phyloP scores from a whole-genome alignment of 768 basidiomycete species.

The Ephemerocybe angulata region DNA sequence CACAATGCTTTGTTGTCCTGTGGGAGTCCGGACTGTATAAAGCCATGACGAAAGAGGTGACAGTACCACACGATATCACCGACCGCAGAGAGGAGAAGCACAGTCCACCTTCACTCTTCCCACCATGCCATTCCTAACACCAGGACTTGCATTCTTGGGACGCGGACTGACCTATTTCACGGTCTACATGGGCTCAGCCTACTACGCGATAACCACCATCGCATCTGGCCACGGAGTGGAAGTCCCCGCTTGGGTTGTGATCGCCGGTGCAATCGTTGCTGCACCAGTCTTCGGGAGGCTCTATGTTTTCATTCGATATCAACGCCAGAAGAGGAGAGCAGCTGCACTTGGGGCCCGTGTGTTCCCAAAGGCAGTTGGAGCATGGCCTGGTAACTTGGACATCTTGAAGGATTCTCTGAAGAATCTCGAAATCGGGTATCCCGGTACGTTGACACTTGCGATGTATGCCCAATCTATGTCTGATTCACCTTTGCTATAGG shows the following conservation, averaged over 20 bases:
- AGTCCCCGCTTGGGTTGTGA: slow-evolving; percentile 37
- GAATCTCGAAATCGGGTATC: slow-evolving; percentile 44
- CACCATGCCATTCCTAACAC: slow-evolving; percentile 28
- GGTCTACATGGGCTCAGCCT: slow-evolving; percentile 11
- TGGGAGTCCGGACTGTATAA: no score
- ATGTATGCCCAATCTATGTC: not conserved
- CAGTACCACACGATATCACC: not conserved
- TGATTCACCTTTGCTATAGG: slow-evolving; percentile 24
- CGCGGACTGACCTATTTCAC: slow-evolving; percentile 18
- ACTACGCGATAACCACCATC: slow-evolving; percentile 11
- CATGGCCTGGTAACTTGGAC: slow-evolving; percentile 43
- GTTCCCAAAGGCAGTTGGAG: slow-evolving; percentile 36
- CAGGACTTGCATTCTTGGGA: slow-evolving; percentile 33
- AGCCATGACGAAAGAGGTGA: no score
- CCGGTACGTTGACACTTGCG: slow-evolving; percentile 31
- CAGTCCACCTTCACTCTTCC: not conserved
- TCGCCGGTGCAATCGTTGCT: slow-evolving; percentile 25
- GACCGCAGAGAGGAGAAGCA: not conserved
- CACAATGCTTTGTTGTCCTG: no score
- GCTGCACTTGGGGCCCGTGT: slow-evolving; percentile 44
- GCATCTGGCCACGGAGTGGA: slow-evolving; percentile 13
- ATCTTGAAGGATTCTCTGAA: slow-evolving; percentile 32
- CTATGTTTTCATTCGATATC: slow-evolving; percentile 26
- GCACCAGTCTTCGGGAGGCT: slow-evolving; percentile 31
- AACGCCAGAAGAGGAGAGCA: slow-evolving; percentile 35